Conservation (phyloP, 1,284 basidiomycete genomes). For the Coniophora puteana region DNA sequence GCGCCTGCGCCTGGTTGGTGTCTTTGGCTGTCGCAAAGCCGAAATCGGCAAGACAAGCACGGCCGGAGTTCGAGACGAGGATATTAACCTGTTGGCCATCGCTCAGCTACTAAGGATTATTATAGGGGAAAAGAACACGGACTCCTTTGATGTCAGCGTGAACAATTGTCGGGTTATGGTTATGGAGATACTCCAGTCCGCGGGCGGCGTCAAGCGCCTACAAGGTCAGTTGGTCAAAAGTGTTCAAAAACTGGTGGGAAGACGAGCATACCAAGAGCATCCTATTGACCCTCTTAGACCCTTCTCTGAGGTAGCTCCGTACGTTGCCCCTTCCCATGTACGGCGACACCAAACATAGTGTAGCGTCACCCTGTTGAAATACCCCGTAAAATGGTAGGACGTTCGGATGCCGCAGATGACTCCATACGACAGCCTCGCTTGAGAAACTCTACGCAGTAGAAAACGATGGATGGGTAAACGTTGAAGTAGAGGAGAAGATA, state of each 20-base stretch:
- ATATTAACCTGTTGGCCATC: constrained; percentile 28
- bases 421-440: neutral
- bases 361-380: neutral
- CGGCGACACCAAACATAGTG: neutral
- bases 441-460: neutral
- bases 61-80: constrained; percentile 17
- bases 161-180: neutral
- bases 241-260: neutral
- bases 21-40: constrained; percentile 23
- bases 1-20: no score
- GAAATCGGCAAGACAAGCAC: constrained; percentile 26
- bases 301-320: neutral
- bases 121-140: neutral
- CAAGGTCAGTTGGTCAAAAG: neutral
- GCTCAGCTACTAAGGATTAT: no score
- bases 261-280: neutral
- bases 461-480: neutral
- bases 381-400: neutral
- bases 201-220: neutral
- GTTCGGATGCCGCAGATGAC: neutral
- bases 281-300: neutral
- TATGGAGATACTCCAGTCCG: neutral
- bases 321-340: neutral
- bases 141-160: neutral
- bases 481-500: neutral